A percentile compares a stretch with the other conserved stretches of the same genome.
Conservation (phyloP, 192 early-diverging fungal species). For the Entrophospora sp. region DNA sequence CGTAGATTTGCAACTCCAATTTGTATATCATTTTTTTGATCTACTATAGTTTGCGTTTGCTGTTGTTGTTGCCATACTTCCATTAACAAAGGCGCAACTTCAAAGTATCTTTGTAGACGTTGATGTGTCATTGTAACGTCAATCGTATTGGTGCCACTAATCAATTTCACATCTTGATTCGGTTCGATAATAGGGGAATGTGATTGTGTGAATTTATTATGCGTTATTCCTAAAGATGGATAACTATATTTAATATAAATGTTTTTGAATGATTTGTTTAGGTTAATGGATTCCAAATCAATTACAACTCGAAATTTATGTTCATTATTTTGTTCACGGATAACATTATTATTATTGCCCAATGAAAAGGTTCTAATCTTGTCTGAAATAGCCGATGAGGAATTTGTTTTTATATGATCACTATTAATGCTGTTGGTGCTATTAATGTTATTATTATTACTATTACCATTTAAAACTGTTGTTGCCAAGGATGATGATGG, state of each 20-base stretch:
- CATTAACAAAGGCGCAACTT: conserved; percentile 16
- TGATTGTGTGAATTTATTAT: conserved; percentile 9
- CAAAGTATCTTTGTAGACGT: conserved; percentile 16
- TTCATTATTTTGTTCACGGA: conserved; percentile 6
- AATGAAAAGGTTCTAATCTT: too few relatives aligned
- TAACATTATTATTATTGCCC: too few relatives aligned
- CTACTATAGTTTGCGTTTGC: too few relatives aligned
- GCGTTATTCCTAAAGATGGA: conserved; percentile 18
- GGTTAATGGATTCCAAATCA: conserved; percentile 15
- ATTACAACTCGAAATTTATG: conserved; percentile 17
- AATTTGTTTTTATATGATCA: too few relatives aligned
- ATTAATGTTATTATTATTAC: too few relatives aligned
- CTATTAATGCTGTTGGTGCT: neutral
- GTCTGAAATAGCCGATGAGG: too few relatives aligned
- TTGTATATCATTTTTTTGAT: conserved; percentile 6
- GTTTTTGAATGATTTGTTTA: conserved; percentile 2
- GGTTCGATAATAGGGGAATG: neutral
- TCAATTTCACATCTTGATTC: neutral
- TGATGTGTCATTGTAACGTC: conserved; percentile 17
- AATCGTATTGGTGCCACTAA: conserved; percentile 13
- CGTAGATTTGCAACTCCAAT: conserved; percentile 10
- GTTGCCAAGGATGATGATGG: neutral
- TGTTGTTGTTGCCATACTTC: conserved; percentile 21
- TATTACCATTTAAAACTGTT: too few relatives aligned
- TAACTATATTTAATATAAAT: conserved; percentile 19